Base-by-base conservation (phyloP, 331 rosid species). In the Malus hybrid region DNA sequence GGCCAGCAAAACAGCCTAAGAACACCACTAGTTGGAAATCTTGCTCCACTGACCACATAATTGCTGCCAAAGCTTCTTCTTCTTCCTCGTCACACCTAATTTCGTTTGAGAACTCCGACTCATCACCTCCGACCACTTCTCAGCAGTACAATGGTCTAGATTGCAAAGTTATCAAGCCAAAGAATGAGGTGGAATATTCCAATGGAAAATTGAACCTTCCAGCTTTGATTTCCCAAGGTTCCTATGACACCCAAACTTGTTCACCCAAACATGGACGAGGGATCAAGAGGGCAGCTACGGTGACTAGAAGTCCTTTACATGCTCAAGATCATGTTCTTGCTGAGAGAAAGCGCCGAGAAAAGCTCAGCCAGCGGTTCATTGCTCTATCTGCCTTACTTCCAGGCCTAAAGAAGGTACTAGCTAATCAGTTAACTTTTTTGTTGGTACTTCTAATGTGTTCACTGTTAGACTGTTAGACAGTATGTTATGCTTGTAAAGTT, bases 311-410 rank as follows among this genome's bases (percentile, higher is more conserved):
- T 16, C 76, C 88, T 2, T 32, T 63, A 75, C 88, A 85, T 83
- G 93, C 93, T 65, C 88, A 85, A 65, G 96, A 93, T 63, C 98
- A 90, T 20, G 98, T 93, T 2, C 15, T 90, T 29, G 97, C 97
- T 1, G 97, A 93, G 71, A 83, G 98, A 75, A 93, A 88, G 79
- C 84, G 98, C 36, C 77, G 98, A 57, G 98, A 91, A 71, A 93
- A 93, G 68, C 96, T 93, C 77, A 87, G 85, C 70, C 90, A 86
- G 78, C 74, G 78, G 33, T 91, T 91, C 83, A 80, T 91, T 6
- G 89, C 96, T 60, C 93, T 93, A 69, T 91, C 98, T 0, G 93
- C 98, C 66, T 75, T 93, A 57, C 79, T 93, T 59, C 98, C 97
- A 7, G 96, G 96, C 69, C 89, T 93, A 44, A 91, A 86, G 64